Evolutionary conservation across 2,329 filamentous ascomycete species (phyloP).

Genomic region (Ophiostoma ips): DNA sequence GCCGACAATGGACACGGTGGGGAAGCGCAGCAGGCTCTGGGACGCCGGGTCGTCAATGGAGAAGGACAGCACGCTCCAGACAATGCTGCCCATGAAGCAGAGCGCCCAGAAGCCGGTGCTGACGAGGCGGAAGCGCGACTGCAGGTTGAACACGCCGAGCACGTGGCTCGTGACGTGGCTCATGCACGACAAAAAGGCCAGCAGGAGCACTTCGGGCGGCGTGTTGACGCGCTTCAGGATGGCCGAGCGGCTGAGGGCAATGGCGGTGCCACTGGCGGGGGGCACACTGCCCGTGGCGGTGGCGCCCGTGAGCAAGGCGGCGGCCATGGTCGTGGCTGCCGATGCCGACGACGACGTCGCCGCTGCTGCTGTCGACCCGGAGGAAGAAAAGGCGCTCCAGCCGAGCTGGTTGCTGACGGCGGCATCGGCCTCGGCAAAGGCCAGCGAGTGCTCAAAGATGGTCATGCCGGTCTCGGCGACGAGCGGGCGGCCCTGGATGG

Average conservation of each 20-base stretch:
- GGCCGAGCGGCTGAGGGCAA: constrained; percentile 46
- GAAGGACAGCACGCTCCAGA: constrained; percentile 57
- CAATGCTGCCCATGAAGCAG: constrained; percentile 76
- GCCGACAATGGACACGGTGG: constrained; percentile 86
- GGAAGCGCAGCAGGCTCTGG: constrained; percentile 67
- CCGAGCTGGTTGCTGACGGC: constrained; percentile 70
- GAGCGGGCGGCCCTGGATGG: constrained; percentile 67
- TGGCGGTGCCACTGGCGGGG: constrained; percentile 20
- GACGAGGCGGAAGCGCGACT: constrained; percentile 65
- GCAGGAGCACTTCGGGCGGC: constrained; percentile 72
- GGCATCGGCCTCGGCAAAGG: constrained; percentile 89
- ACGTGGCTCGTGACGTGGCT: constrained; percentile 78
- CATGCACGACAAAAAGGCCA: constrained; percentile 77
- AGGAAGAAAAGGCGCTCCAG: constrained; percentile 42
- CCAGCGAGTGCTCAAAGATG: constrained; percentile 87
- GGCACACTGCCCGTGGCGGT: constrained; percentile 12
- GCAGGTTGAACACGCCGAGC: constrained; percentile 66
- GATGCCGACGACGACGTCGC: background rate
- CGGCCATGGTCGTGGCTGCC: constrained; percentile 15
- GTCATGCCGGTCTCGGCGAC: constrained; percentile 90
- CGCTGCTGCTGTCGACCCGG: background rate
- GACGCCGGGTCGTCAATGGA: constrained; percentile 44
- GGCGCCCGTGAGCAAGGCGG: constrained; percentile 17
- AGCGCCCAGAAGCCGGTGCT: constrained; percentile 84
- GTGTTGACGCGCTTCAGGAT: constrained; percentile 75